Conservation (phyloP, 176 grass and related monocot species). For the Cymbopogon citratus region DNA sequence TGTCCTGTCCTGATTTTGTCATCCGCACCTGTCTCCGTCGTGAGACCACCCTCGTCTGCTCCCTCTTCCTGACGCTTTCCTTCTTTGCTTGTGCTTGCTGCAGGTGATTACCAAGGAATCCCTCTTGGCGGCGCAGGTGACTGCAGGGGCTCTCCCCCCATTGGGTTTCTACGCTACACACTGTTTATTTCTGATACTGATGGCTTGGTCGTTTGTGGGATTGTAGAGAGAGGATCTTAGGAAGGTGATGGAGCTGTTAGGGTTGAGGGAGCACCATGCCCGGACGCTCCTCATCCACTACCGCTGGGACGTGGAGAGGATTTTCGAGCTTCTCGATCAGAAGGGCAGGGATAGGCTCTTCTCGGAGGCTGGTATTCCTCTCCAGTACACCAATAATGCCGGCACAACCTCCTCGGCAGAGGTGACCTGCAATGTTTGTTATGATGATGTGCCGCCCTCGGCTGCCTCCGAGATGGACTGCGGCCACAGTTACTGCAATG, state of each 20-base stretch:
- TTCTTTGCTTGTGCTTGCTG: constrained; percentile 20
- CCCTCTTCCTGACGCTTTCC: constrained; percentile 21
- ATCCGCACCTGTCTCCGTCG: neutral
- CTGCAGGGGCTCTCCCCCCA: neutral
- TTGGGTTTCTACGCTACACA: constrained; percentile 13
- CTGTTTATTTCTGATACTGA: constrained; percentile 15
- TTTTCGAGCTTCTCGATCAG: constrained; percentile 93
- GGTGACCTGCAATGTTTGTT: constrained; percentile 76
- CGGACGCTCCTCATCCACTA: constrained; percentile 92
- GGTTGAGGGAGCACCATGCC: constrained; percentile 75
- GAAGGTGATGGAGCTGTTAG: constrained; percentile 84
- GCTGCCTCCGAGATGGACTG: constrained; percentile 84
- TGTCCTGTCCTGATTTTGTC: neutral
- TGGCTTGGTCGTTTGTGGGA: constrained; percentile 9
- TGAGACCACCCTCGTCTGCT: neutral
- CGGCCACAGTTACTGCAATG: constrained; percentile 88
- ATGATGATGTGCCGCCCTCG: constrained; percentile 43
- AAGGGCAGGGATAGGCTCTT: constrained; percentile 84
- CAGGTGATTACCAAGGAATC: constrained; percentile 97
- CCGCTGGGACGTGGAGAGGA: constrained; percentile 90
- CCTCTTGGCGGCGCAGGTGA: constrained; percentile 84
- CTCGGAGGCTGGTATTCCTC: constrained; percentile 63
- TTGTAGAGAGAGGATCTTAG: constrained; percentile 82
- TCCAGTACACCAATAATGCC: constrained; percentile 29
- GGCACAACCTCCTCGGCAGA: constrained; percentile 1